These are phyloP conservation scores for Penicillium fimorum DNA, from an alignment of 495 filamentous ascomycete species.

Conservation along the genomic window DNA sequence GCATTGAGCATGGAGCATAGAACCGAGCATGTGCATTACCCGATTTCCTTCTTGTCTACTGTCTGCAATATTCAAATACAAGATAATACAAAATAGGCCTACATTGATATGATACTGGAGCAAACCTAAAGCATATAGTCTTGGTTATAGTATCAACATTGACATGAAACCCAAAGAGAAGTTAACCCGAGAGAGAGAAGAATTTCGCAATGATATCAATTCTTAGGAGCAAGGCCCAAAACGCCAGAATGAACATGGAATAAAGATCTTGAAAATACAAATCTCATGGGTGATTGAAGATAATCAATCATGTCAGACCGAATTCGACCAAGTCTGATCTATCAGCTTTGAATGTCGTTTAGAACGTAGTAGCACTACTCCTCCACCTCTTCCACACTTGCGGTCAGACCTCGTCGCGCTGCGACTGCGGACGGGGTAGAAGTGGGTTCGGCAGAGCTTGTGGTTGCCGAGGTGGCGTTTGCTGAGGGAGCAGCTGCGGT, in stretches of 20 bases:
- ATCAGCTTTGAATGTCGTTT: background rate
- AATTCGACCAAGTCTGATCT: constrained; percentile 1
- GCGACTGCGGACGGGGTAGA: constrained; percentile 38
- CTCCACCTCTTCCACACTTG: constrained; percentile 65
- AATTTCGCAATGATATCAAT: background rate
- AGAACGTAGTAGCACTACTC: constrained; percentile 47
- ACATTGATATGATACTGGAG: background rate
- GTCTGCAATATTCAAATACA: background rate
- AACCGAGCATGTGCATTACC: background rate
- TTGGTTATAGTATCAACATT: background rate
- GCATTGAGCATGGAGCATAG: background rate
- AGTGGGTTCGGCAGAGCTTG: constrained; percentile 56
- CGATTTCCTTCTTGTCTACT: background rate
- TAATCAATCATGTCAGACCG: background rate
- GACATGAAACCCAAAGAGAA: background rate
- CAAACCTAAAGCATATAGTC: background rate
- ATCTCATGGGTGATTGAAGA: background rate
- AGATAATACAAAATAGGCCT: background rate
- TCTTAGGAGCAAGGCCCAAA: background rate
- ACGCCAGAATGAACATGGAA: constrained; percentile 6
- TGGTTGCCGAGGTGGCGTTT: constrained; percentile 52
- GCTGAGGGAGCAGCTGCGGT: constrained; percentile 46
- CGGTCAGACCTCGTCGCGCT: constrained; percentile 53
- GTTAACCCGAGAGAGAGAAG: background rate
- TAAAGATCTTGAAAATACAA: background rate